These are phyloP conservation scores for Petasospora fabianii DNA, from an alignment of 1,139 yeast species.

Conservation along the genomic window DNA sequence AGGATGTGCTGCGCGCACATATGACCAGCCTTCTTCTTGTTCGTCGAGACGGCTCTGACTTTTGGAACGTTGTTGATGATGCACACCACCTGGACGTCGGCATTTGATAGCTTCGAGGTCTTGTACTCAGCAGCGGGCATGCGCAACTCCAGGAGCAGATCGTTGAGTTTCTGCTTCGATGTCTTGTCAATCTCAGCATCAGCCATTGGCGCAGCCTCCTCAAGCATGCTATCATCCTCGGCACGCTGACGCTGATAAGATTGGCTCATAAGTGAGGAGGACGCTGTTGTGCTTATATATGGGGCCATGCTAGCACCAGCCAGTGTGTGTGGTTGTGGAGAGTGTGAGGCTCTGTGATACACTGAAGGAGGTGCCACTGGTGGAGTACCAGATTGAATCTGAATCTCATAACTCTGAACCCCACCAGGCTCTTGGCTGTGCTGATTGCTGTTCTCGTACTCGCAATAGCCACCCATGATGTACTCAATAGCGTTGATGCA, in stretches of 20 bases:
- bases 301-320: not conserved
- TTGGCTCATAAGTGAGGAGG: not conserved
- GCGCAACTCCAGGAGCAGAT: conserved; percentile 9
- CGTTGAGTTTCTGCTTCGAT: conserved; percentile 17
- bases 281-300: not conserved
- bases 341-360: not conserved
- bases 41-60: conserved; percentile 17
- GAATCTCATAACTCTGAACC: not conserved
- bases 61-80: conserved; percentile 11
- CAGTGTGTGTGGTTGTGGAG: not conserved
- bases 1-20: conserved; percentile 17
- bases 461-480: too few species aligned
- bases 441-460: not conserved
- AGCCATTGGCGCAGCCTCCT: not conserved
- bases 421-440: too few species aligned
- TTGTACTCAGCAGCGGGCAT: conserved; percentile 17
- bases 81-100: conserved; percentile 21
- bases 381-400: not conserved
- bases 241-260: conserved; percentile 2
- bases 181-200: conserved; percentile 11
- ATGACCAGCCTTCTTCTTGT: conserved; percentile 23
- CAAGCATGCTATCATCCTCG: not conserved
- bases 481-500: not conserved
- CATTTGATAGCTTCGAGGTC: conserved; percentile 15
- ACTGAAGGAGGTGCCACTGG: not conserved